Conservation (phyloP, 2,329 filamentous ascomycete genomes). For the Penicillium sp. region DNA sequence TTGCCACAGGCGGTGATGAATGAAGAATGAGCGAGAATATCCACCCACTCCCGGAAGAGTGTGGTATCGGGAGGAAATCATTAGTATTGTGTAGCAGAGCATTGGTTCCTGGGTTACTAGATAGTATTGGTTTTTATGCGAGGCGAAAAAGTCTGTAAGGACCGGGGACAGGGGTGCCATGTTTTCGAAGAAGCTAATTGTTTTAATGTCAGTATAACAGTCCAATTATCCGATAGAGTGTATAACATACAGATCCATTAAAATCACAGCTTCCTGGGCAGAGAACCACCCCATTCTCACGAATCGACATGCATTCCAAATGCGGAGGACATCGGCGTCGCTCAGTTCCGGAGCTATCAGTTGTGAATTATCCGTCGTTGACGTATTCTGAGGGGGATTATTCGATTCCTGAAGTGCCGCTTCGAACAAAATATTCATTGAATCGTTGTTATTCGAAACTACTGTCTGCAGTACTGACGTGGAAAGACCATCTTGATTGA, state of each 20-base stretch:
- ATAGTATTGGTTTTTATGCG: constrained; percentile 47
- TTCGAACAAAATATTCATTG: constrained; percentile 50
- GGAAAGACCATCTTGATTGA: constrained; percentile 26
- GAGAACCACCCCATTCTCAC: constrained; percentile 56
- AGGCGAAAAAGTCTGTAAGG: constrained; percentile 47
- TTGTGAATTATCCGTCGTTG: constrained; percentile 7
- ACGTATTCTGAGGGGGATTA: constrained; percentile 31
- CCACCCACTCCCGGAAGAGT: constrained; percentile 39
- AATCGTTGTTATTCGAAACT: constrained; percentile 52
- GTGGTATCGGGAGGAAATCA: constrained; percentile 50
- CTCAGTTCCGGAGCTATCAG: constrained; percentile 9
- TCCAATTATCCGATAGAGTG: not conserved
- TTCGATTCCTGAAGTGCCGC: constrained; percentile 41
- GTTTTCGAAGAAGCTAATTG: constrained; percentile 27
- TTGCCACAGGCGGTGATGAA: constrained; percentile 53
- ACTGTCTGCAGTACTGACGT: constrained; percentile 48
- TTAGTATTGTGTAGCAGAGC: constrained; percentile 51
- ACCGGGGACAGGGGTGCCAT: constrained; percentile 50
- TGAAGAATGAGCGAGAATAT: constrained; percentile 47
- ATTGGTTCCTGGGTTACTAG: constrained; percentile 53
- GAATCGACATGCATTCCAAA: constrained; percentile 52
- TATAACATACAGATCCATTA: constrained; percentile 45
- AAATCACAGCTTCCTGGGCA: constrained; percentile 51
- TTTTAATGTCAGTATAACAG: not conserved
- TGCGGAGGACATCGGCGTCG: constrained; percentile 34